phyloP scores from a whole-genome alignment of 2,329 filamentous ascomycete genomes.

The Calonectria pauciramosa region DNA sequence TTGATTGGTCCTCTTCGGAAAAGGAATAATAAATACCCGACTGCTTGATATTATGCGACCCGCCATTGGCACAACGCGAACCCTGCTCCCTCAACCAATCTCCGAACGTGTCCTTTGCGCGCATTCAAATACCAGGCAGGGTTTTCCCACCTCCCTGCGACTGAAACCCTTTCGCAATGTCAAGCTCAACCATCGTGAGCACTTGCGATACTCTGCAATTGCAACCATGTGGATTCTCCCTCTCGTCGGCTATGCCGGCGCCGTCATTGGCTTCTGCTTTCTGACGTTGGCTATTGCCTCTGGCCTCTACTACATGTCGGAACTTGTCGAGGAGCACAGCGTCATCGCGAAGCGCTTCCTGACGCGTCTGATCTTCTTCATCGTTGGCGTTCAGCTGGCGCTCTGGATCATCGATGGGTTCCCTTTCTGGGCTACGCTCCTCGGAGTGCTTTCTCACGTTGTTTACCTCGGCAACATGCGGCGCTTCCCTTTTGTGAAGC shows the following conservation, averaged over 20 bases:
- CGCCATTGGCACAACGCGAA: constrained; percentile 35
- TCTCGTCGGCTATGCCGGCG: constrained; percentile 89
- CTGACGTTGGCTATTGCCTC: constrained; percentile 96
- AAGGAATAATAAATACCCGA: constrained; percentile 20
- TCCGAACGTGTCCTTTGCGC: constrained; percentile 42
- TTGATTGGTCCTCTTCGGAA: neutral
- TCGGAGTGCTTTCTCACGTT: constrained; percentile 85
- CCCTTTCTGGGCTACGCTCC: constrained; percentile 78
- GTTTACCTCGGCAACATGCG: constrained; percentile 91
- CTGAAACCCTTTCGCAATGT: constrained; percentile 40
- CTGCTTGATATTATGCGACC: constrained; percentile 26
- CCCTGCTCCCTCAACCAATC: constrained; percentile 15
- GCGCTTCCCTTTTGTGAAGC: constrained; percentile 81
- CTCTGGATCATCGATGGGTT: constrained; percentile 89
- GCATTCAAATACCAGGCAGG: constrained; percentile 26
- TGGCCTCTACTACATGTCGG: constrained; percentile 98
- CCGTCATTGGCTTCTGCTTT: constrained; percentile 91
- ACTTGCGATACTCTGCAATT: constrained; percentile 27
- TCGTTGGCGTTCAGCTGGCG: constrained; percentile 80
- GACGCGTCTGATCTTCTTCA: constrained; percentile 84
- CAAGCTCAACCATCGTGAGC: constrained; percentile 29
- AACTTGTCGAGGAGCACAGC: constrained; percentile 97
- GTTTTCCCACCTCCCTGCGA: constrained; percentile 23
- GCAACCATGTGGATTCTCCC: constrained; percentile 92
- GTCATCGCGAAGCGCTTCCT: constrained; percentile 92